Evolutionary conservation across 2,329 filamentous ascomycete genomes (phyloP), one percentile per base, ranked within the genome.

Genomic region (Raffaelea deltoideospora): DNA sequence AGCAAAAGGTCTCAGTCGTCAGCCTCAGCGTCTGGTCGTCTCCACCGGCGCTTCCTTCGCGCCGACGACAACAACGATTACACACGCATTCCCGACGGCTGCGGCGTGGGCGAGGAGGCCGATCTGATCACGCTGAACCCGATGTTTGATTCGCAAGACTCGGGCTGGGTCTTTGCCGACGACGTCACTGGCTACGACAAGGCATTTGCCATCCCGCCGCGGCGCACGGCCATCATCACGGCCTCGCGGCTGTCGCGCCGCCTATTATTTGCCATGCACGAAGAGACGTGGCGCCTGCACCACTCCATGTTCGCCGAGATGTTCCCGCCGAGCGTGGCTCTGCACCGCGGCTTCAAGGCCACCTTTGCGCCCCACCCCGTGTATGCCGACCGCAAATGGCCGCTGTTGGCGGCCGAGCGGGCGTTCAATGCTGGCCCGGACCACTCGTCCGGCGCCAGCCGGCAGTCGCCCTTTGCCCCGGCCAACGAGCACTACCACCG

Each of bases 351-450:
- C 1, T 64, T 84, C 48, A 87, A 87, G 57, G 81, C 79, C 18
- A 76, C 83, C 1, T 83, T 78, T 48, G 83, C 79, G 1, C 85
- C 85, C 0, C 85, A 93, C 44, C 81, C 85, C 0, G 73, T 90
- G 32, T 90, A 76, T 54, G 60, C 84, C 11, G 84, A 90, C 53
- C 72, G 84, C 17, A 65, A 69, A 31, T 93, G 85, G 85, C 61
- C 64, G 6, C 75, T 70, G 4, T 64, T 65, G 13, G 78, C 80
- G 41, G 66, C 82, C 4, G 80, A 86, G 44, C 64, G 64, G n/a
- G 72, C 81, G 9, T 88, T 92, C 64, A 92, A 93, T 50, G 76
- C 72, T 21, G 79, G 79, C 19, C 62, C 69, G n/a, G 72, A 79
- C 46, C 74, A 75, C 43, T 75, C 70, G 2, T 71, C 76, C 8